A percentile compares a stretch with the other conserved stretches of the same genome.
Evolutionary conservation across 305 asterid genomes (phyloP).

Genomic region (Galium porrigens): DNA sequence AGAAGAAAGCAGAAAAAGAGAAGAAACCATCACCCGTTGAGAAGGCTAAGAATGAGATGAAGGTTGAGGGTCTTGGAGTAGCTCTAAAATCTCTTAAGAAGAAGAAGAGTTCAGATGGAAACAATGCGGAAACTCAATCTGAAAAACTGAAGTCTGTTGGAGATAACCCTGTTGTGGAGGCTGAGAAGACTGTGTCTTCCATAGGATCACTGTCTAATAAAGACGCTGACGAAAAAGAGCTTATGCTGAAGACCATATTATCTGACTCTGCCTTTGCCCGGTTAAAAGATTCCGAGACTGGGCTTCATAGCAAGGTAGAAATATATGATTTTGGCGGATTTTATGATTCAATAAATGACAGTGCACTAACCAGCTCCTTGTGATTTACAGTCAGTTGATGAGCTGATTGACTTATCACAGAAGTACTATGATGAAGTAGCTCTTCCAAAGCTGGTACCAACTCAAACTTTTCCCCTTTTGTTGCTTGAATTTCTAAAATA

Average conservation of each 20-base stretch:
- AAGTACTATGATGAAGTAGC: constrained; percentile 83
- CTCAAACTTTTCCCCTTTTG: neutral
- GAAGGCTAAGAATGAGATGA: constrained; percentile 66
- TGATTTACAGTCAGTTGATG: constrained; percentile 58
- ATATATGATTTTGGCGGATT: constrained; percentile 11
- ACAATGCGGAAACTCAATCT: constrained; percentile 29
- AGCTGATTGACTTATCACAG: constrained; percentile 56
- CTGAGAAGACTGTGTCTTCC: constrained; percentile 28
- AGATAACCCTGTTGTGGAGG: constrained; percentile 35
- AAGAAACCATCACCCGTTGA: constrained; percentile 52
- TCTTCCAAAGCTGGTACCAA: constrained; percentile 81
- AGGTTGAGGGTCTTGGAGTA: constrained; percentile 92
- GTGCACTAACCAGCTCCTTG: constrained; percentile 22
- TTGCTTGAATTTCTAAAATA: neutral
- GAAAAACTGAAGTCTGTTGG: constrained; percentile 26
- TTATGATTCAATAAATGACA: constrained; percentile 8
- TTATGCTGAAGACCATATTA: constrained; percentile 41
- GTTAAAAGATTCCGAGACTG: constrained; percentile 76
- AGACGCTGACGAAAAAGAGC: constrained; percentile 46
- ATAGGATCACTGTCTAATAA: constrained; percentile 38
- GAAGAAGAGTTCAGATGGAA: constrained; percentile 52
- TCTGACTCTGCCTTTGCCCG: constrained; percentile 60
- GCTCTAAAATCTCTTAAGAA: constrained; percentile 79
- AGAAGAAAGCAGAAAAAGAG: constrained; percentile 82
- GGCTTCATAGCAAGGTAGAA: constrained; percentile 76